Percentiles rank a stretch among this genome's conserved stretches.
Conservation (phyloP, 805 yeast species). For the Candida methanosorbosa region DNA sequence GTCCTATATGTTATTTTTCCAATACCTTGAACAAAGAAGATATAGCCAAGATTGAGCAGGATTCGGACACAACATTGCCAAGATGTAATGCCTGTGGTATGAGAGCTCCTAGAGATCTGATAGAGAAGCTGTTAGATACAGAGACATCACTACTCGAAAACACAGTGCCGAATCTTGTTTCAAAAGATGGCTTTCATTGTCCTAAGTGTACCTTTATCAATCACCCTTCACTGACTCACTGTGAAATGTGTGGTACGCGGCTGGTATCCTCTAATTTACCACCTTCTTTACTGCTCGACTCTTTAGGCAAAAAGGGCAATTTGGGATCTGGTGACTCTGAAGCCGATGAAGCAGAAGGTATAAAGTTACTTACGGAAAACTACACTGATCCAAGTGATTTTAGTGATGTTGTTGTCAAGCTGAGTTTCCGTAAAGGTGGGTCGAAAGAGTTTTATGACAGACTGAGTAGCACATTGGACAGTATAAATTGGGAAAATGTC, state of each 20-base stretch:
- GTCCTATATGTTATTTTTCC: conserved; percentile 80
- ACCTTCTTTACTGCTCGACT: conserved; percentile 2
- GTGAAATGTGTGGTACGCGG: conserved; percentile 82
- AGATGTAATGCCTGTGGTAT: conserved; percentile 60
- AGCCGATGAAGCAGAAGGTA: not conserved
- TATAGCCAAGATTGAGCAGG: not conserved
- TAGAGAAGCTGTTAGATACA: conserved; percentile 15
- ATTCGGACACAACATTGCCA: conserved; percentile 22
- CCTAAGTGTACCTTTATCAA: conserved; percentile 58
- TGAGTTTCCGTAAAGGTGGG: conserved; percentile 74
- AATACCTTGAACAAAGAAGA: conserved; percentile 32
- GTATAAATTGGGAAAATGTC: conserved; percentile 36
- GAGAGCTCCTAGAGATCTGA: conserved; percentile 27
- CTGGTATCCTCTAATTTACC: conserved; percentile 23
- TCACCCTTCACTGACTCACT: conserved; percentile 65
- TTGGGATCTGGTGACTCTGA: not conserved
- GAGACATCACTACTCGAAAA: not conserved
- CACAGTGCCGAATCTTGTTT: not conserved
- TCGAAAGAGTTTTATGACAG: conserved; percentile 43
- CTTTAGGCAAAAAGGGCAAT: conserved; percentile 1
- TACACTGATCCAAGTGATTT: conserved; percentile 8
- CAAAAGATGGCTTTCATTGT: conserved; percentile 31
- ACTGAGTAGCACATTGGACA: conserved; percentile 35
- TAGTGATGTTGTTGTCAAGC: conserved; percentile 36
- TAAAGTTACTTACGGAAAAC: conserved; percentile 7